These are phyloP conservation scores for Gyromitra esculenta DNA, from an alignment of 2,329 filamentous ascomycete species.

Conservation along the genomic window DNA sequence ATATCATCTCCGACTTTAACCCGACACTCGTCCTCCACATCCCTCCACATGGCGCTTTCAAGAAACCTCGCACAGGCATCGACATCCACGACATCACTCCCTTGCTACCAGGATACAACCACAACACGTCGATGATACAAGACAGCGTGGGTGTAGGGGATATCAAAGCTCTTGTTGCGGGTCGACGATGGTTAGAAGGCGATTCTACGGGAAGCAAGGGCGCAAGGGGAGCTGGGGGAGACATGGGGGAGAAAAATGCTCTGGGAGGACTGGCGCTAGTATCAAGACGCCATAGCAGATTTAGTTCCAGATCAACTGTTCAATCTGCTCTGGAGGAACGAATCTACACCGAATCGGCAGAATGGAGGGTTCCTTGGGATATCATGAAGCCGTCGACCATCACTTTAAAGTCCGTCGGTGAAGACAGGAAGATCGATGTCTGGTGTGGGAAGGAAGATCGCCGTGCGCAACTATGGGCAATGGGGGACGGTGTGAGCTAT, in stretches of 20 bases:
- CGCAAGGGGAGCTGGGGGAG: neutral
- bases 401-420: conserved; percentile 1
- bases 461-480: conserved; percentile 44
- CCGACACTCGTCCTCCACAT: conserved; percentile 51
- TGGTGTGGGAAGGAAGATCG: conserved; percentile 49
- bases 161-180: conserved; percentile 30
- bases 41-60: conserved; percentile 44
- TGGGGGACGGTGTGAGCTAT: conserved; percentile 34
- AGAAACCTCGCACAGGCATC: neutral
- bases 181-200: conserved; percentile 7
- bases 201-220: neutral
- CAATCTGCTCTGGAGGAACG: neutral
- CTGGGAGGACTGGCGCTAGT: conserved; percentile 1
- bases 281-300: conserved; percentile 8
- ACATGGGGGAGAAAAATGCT: neutral
- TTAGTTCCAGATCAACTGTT: conserved; percentile 12
- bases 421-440: conserved; percentile 26
- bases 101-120: conserved; percentile 38
- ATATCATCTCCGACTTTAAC: conserved; percentile 53
- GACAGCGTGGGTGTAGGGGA: conserved; percentile 22
- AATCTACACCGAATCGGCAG: conserved; percentile 8
- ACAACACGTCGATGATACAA: conserved; percentile 26
- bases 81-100: conserved; percentile 47
- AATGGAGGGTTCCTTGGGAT: conserved; percentile 50
- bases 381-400: conserved; percentile 41